Evolutionary conservation across 2,329 filamentous ascomycete species (phyloP).

Genomic region (Xylariaceae sp.): DNA sequence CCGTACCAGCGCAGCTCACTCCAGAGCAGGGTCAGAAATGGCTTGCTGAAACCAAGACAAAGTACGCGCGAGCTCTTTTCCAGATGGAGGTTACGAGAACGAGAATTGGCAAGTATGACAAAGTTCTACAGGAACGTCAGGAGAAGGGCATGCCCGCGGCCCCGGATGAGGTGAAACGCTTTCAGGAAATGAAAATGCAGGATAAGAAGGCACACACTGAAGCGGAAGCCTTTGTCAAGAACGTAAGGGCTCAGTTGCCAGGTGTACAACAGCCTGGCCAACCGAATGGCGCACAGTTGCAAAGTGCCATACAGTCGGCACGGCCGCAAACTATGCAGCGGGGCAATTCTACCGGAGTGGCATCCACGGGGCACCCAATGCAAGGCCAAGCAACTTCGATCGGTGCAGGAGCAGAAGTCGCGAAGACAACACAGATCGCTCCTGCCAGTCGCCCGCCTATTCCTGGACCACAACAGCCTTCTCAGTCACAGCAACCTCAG

Average conservation of each 20-base stretch:
- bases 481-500: constrained; percentile 1
- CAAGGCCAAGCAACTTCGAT: constrained; percentile 32
- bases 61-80: constrained; percentile 25
- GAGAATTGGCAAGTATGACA: constrained; percentile 20
- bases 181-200: constrained; percentile 16
- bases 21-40: constrained; percentile 24
- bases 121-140: constrained; percentile 26
- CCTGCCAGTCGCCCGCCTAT: constrained; percentile 21
- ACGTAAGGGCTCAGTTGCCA: constrained; percentile 23
- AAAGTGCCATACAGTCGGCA: constrained; percentile 19
- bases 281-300: constrained; percentile 13
- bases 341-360: constrained; percentile 19
- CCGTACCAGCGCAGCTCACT: constrained; percentile 13
- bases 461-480: constrained; percentile 15
- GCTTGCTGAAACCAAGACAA: constrained; percentile 20
- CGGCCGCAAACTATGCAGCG: constrained; percentile 26
- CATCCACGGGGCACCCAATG: constrained; percentile 27
- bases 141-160: constrained; percentile 22
- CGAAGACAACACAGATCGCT: constrained; percentile 31
- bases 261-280: constrained; percentile 5
- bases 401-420: constrained; percentile 32
- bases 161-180: constrained; percentile 25
- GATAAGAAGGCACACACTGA: constrained; percentile 25
- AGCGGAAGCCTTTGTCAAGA: constrained; percentile 23
- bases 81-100: constrained; percentile 27